A percentile compares a stretch with the other conserved stretches of the same genome.
Conservation (phyloP, 2,329 filamentous ascomycete genomes). For the Cadophora malorum region DNA sequence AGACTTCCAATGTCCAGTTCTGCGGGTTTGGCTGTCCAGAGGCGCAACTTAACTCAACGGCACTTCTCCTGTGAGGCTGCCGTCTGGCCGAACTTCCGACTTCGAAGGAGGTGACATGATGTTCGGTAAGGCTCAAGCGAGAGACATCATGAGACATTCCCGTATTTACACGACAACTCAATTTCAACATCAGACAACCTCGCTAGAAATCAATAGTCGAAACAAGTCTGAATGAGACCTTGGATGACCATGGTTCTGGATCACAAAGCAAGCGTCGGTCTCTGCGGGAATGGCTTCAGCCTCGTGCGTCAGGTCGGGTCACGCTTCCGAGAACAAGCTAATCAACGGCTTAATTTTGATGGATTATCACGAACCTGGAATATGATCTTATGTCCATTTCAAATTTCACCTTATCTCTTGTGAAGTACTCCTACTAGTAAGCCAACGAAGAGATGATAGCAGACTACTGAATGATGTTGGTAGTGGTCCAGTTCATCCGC, state of each 20-base stretch:
- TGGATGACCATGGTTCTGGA: background rate
- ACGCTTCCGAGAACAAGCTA: background rate
- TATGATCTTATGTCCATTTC: background rate
- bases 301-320: background rate
- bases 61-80: constrained; percentile 5
- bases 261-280: background rate
- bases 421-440: background rate
- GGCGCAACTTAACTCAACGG: constrained; percentile 5
- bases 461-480: background rate
- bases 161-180: constrained; percentile 5
- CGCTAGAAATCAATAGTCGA: background rate
- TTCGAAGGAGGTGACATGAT: background rate
- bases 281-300: too few species aligned
- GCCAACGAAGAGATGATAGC: background rate
- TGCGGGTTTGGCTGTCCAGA: background rate
- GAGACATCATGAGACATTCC: constrained; percentile 6
- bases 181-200: background rate
- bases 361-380: background rate
- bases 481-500: background rate
- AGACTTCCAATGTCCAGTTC: background rate
- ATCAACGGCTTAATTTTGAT: background rate
- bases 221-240: background rate
- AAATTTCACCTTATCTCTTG: background rate
- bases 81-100: background rate
- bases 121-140: background rate